Percentiles rank a stretch among this genome's conserved stretches.
These are phyloP conservation scores for Pichia cactophila DNA, from an alignment of 1,139 yeast genomes.

Conservation along the genomic window DNA sequence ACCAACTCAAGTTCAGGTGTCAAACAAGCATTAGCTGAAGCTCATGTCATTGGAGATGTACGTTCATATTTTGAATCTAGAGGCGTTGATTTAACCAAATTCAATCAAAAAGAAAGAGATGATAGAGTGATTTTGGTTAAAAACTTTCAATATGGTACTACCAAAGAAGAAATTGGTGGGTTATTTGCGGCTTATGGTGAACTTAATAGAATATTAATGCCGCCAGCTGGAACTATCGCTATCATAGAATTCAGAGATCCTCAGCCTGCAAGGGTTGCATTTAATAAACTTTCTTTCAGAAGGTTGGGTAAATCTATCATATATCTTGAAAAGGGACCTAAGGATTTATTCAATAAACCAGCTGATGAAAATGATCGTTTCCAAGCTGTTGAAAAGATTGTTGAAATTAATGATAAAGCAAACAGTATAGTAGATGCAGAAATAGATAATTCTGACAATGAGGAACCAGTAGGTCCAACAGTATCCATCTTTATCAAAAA, in stretches of 20 bases:
- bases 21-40: conserved; percentile 97
- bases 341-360: conserved; percentile 61
- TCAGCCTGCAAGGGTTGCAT: conserved; percentile 84
- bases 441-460: conserved; percentile 18
- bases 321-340: conserved; percentile 92
- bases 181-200: conserved; percentile 76
- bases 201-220: conserved; percentile 75
- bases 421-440: conserved; percentile 34
- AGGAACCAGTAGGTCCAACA: conserved; percentile 53
- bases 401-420: conserved; percentile 38
- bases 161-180: conserved; percentile 71
- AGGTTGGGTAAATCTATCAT: conserved; percentile 79
- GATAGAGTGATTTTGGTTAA: conserved; percentile 78
- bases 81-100: conserved; percentile 77
- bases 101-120: conserved; percentile 66
- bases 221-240: conserved; percentile 96
- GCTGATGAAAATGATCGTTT: conserved; percentile 37
- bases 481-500: conserved; percentile 88
- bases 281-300: conserved; percentile 77
- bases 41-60: conserved; percentile 88
- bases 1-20: conserved; percentile 85
- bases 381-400: conserved; percentile 21
- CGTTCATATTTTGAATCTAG: conserved; percentile 75
- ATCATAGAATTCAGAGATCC: conserved; percentile 84
- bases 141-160: conserved; percentile 85